phyloP scores from a whole-genome alignment of 148 eudicot species.

The Amaranthus cruentus region DNA sequence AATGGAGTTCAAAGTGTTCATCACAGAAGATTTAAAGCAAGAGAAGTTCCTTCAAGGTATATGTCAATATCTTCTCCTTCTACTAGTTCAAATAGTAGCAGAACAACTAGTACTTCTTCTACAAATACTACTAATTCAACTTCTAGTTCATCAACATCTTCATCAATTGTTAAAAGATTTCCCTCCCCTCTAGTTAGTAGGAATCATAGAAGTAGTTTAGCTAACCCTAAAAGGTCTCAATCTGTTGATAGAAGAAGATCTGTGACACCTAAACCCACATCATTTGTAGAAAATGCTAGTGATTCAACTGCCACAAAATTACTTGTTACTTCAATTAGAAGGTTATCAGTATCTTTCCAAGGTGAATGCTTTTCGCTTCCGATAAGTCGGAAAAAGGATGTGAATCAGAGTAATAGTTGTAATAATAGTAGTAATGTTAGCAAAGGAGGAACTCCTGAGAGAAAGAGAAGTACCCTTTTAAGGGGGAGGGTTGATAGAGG shows the following conservation, averaged over 20 bases:
- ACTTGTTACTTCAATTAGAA: conserved; percentile 75
- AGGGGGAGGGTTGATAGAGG: conserved; percentile 54
- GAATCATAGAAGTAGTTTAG: conserved; percentile 16
- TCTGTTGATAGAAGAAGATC: conserved; percentile 81
- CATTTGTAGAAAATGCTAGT: conserved; percentile 34
- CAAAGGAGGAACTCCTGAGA: conserved; percentile 78
- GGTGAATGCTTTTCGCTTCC: conserved; percentile 83
- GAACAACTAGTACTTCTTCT: conserved; percentile 30
- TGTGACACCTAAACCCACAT: conserved; percentile 35
- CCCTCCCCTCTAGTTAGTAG: conserved; percentile 65
- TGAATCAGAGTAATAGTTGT: conserved; percentile 32
- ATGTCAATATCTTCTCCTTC: conserved; percentile 76
- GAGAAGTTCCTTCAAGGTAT: conserved; percentile 70
- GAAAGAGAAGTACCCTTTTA: conserved; percentile 56
- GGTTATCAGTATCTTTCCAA: conserved; percentile 90
- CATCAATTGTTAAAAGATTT: conserved; percentile 51
- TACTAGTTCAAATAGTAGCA: conserved; percentile 55
- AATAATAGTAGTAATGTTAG: conserved; percentile 35
- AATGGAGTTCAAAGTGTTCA: conserved; percentile 30
- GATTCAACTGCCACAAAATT: conserved; percentile 76
- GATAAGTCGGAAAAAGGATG: conserved; percentile 75
- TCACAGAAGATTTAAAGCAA: conserved; percentile 46
- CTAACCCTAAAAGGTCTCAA: conserved; percentile 57
- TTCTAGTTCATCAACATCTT: conserved; percentile 41
- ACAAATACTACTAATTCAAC: conserved; percentile 27